Percentiles rank a stretch among this genome's conserved stretches.
Conservation (phyloP, 257 asterid species). For the Gentiana straminea region DNA sequence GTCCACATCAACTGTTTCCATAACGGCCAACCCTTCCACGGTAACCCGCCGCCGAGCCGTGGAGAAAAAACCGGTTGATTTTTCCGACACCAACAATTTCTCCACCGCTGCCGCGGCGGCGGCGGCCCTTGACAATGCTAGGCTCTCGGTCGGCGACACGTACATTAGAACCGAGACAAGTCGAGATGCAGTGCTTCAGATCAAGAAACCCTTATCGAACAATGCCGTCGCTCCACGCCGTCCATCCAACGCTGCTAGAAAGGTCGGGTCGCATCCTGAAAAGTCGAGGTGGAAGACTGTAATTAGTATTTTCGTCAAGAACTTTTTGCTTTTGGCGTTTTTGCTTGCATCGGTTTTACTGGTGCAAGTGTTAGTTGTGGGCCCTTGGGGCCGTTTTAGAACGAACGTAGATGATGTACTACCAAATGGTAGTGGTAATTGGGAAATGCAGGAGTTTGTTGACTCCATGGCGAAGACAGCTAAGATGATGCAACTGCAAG, state of each 20-base stretch:
- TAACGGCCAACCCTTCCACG: constrained; percentile 51
- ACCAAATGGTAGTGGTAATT: constrained; percentile 51
- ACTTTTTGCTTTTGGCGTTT: constrained; percentile 35
- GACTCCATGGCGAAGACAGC: constrained; percentile 24
- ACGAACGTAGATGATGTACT: not conserved
- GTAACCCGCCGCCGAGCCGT: constrained; percentile 66
- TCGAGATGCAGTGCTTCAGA: constrained; percentile 19
- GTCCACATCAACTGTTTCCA: constrained; percentile 79
- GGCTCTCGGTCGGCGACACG: constrained; percentile 28
- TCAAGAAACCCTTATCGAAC: constrained; percentile 25
- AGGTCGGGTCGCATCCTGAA: constrained; percentile 17
- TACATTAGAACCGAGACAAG: constrained; percentile 10
- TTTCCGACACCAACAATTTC: constrained; percentile 16
- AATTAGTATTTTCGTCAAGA: constrained; percentile 47
- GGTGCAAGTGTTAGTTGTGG: constrained; percentile 28
- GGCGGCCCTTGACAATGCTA: constrained; percentile 18
- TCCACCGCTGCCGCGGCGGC: constrained; percentile 15
- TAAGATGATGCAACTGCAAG: constrained; percentile 77
- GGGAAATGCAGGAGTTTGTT: constrained; percentile 46
- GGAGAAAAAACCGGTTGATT: constrained; percentile 28
- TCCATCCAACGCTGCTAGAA: constrained; percentile 26
- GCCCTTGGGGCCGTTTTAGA: not conserved
- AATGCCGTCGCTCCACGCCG: constrained; percentile 13
- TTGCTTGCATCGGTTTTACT: constrained; percentile 44
- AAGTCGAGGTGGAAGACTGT: constrained; percentile 71